These are phyloP conservation scores for Mrakia frigida DNA, from an alignment of 768 basidiomycete genomes.

Conservation along the genomic window DNA sequence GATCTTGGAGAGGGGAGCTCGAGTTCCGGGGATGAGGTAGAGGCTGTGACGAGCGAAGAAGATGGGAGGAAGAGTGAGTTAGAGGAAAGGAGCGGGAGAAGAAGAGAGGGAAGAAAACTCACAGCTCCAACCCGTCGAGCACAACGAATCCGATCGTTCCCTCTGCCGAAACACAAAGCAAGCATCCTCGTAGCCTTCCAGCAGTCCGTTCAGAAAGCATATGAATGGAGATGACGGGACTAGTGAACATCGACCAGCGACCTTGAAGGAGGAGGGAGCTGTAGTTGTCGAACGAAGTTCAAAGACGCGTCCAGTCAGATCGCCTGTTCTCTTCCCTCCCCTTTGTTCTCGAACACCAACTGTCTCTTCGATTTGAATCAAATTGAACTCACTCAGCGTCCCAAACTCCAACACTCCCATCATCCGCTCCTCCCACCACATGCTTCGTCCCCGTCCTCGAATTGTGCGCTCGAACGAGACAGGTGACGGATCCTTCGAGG, in stretches of 20 bases:
- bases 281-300: background rate
- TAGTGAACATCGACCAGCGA: constrained; percentile 67
- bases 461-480: constrained; percentile 57
- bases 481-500: constrained; percentile 51
- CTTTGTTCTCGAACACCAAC: background rate
- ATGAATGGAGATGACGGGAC: constrained; percentile 50
- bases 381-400: constrained; percentile 38
- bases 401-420: constrained; percentile 60
- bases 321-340: background rate
- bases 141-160: constrained; percentile 80
- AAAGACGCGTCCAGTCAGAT: background rate
- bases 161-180: constrained; percentile 66
- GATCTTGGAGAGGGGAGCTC: constrained; percentile 59
- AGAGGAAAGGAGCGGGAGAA: constrained; percentile 17
- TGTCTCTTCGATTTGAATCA: too few relatives aligned
- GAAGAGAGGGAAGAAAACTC: constrained; percentile 41
- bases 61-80: background rate
- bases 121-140: constrained; percentile 70
- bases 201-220: constrained; percentile 36
- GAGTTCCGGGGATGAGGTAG: constrained; percentile 74
- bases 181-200: constrained; percentile 61
- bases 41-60: constrained; percentile 50
- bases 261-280: constrained; percentile 56
- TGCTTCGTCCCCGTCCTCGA: constrained; percentile 57
- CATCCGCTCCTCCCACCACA: constrained; percentile 68